Conservation (phyloP, 2,329 filamentous ascomycete genomes). For the Pseudocercospora musae region DNA sequence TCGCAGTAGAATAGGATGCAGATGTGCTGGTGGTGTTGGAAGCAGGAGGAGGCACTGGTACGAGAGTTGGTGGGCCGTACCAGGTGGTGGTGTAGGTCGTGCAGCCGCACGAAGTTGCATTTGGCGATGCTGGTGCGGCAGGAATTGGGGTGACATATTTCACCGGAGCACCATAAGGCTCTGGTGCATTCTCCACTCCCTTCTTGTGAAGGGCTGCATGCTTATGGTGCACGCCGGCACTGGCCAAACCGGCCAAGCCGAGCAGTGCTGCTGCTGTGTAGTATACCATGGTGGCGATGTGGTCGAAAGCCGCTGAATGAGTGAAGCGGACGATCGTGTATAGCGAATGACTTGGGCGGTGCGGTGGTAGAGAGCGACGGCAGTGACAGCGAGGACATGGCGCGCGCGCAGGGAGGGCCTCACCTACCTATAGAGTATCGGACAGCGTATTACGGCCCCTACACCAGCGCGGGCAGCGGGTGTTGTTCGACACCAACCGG, state of each 20-base stretch:
- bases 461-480: not conserved
- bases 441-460: constrained; percentile 13
- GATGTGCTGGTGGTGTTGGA: constrained; percentile 13
- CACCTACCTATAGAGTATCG: constrained; percentile 15
- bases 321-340: constrained; percentile 24
- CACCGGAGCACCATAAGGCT: not conserved
- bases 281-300: constrained; percentile 19
- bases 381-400: constrained; percentile 6
- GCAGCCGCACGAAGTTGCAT: constrained; percentile 57
- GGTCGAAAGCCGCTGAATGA: constrained; percentile 26
- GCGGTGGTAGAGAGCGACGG: constrained; percentile 3
- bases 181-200: constrained; percentile 2
- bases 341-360: constrained; percentile 18
- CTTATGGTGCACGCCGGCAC: constrained; percentile 17
- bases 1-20: not conserved
- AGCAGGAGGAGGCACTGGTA: constrained; percentile 13
- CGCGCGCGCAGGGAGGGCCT: constrained; percentile 11
- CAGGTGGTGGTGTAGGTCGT: constrained; percentile 70
- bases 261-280: constrained; percentile 18
- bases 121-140: constrained; percentile 6
- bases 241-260: constrained; percentile 19
- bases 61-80: constrained; percentile 59
- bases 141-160: constrained; percentile 3
- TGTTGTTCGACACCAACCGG: constrained; percentile 11
- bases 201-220: constrained; percentile 23